A percentile compares a stretch with the other conserved stretches of the same genome.
phyloP scores from a whole-genome alignment of 2,329 filamentous ascomycete species.

The Colletotrichum sansevieriae region DNA sequence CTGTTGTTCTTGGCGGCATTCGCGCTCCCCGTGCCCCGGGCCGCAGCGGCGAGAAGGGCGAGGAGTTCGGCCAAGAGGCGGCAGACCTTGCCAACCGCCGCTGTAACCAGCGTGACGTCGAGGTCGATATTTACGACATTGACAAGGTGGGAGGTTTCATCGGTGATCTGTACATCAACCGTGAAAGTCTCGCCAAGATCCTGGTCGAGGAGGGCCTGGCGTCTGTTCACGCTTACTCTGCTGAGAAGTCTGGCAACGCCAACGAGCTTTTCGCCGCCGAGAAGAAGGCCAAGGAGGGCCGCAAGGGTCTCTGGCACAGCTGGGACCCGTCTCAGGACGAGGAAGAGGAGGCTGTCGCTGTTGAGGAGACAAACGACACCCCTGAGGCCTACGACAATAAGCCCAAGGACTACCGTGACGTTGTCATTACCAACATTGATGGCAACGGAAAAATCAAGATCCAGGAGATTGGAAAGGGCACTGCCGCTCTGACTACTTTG shows the following conservation, averaged over 20 bases:
- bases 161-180: conserved; percentile 91
- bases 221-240: conserved; percentile 92
- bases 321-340: conserved; percentile 92
- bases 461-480: conserved; percentile 90
- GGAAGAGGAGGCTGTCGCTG: conserved; percentile 67
- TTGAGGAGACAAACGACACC: conserved; percentile 60
- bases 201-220: conserved; percentile 95
- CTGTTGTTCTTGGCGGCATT: conserved; percentile 93
- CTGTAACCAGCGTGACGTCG: conserved; percentile 93
- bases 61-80: conserved; percentile 96
- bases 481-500: conserved; percentile 84
- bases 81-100: conserved; percentile 90
- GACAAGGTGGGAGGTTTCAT: conserved; percentile 99
- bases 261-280: conserved; percentile 90
- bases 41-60: conserved; percentile 79
- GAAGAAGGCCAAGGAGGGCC: conserved; percentile 87
- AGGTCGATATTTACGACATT: conserved; percentile 93
- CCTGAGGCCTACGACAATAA: conserved; percentile 71
- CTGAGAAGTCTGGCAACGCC: conserved; percentile 93
- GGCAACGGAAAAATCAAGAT: conserved; percentile 86
- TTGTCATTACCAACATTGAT: conserved; percentile 92
- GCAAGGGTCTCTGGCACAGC: conserved; percentile 91
- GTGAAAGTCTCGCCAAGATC: conserved; percentile 94
- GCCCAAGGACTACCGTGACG: conserved; percentile 87
- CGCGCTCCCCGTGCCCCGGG: conserved; percentile 89